Percentiles rank a stretch among this genome's conserved stretches.
Evolutionary conservation across 2,329 filamentous ascomycete species (phyloP).

Genomic region (Emydomyces testavorans): DNA sequence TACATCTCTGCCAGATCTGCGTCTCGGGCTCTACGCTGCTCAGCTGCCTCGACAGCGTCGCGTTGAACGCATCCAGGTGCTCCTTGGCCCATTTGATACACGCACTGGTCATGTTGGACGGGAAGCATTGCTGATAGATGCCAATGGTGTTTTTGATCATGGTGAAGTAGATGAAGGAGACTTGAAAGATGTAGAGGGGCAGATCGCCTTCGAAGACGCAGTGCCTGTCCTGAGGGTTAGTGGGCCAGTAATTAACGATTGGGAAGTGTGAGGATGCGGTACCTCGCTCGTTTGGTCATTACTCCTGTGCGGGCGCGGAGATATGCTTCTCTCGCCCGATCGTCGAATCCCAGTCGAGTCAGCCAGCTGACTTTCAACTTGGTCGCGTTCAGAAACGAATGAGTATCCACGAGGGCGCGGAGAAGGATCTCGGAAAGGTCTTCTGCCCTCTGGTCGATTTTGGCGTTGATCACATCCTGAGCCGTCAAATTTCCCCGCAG

Average conservation of each 20-base stretch:
- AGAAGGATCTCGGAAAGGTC: constrained; percentile 67
- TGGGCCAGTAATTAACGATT: neutral
- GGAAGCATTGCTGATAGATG: constrained; percentile 80
- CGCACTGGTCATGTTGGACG: constrained; percentile 75
- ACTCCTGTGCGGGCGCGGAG: constrained; percentile 64
- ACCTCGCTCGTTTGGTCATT: constrained; percentile 75
- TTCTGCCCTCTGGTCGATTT: constrained; percentile 72
- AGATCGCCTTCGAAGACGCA: constrained; percentile 92
- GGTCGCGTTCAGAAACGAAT: constrained; percentile 64
- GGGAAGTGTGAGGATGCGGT: constrained; percentile 16
- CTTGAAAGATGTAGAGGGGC: constrained; percentile 83
- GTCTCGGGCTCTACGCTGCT: constrained; percentile 72
- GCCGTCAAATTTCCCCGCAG: constrained; percentile 78
- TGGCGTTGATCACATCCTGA: constrained; percentile 83
- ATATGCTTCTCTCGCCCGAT: constrained; percentile 77
- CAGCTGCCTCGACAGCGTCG: constrained; percentile 67
- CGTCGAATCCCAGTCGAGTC: constrained; percentile 75
- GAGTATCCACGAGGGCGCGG: constrained; percentile 63
- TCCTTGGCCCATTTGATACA: constrained; percentile 99
- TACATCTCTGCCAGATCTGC: constrained; percentile 68
- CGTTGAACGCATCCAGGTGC: constrained; percentile 82
- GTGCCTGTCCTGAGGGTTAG: constrained; percentile 48
- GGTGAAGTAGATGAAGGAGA: constrained; percentile 92
- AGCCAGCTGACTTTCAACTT: constrained; percentile 76
- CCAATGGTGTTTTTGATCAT: constrained; percentile 86